phyloP scores from a whole-genome alignment of 1,139 yeast species.

The Taiozyma sp. region DNA sequence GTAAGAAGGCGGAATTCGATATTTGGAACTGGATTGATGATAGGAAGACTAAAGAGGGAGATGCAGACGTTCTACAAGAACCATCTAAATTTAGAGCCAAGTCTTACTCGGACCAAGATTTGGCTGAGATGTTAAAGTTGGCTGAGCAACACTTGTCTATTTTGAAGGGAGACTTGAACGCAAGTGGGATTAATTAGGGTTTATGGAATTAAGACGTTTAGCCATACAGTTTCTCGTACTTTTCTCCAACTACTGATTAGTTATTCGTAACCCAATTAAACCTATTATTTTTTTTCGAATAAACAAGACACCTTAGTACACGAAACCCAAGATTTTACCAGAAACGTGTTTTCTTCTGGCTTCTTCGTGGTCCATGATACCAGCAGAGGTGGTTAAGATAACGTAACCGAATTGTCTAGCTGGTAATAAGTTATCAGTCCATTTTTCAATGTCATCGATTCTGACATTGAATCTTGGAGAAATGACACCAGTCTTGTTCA shows the following conservation, averaged over 20 bases:
- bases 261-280: background rate
- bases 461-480: conserved; percentile 97
- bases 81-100: conserved; percentile 4
- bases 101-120: conserved; percentile 36
- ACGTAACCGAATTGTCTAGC: conserved; percentile 99
- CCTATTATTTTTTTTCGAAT: background rate
- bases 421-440: conserved; percentile 97
- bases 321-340: conserved; percentile 96
- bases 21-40: conserved; percentile 82
- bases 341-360: conserved; percentile 99
- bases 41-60: conserved; percentile 32
- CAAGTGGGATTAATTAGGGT: background rate
- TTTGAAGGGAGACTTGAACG: conserved; percentile 23
- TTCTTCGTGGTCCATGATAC: conserved; percentile 99
- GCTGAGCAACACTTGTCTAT: conserved; percentile 47
- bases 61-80: background rate
- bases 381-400: conserved; percentile 97
- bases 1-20: conserved; percentile 50
- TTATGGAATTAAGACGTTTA: background rate
- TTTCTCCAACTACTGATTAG: too few species aligned
- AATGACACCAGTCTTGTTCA: conserved; percentile 98
- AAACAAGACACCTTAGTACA: conserved; percentile 47
- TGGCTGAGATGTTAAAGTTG: conserved; percentile 47
- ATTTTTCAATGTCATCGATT: conserved; percentile 89
- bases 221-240: background rate